Evolutionary conservation across 345 rosid genomes (phyloP).

Genomic region (Hibiscus tridactylites): DNA sequence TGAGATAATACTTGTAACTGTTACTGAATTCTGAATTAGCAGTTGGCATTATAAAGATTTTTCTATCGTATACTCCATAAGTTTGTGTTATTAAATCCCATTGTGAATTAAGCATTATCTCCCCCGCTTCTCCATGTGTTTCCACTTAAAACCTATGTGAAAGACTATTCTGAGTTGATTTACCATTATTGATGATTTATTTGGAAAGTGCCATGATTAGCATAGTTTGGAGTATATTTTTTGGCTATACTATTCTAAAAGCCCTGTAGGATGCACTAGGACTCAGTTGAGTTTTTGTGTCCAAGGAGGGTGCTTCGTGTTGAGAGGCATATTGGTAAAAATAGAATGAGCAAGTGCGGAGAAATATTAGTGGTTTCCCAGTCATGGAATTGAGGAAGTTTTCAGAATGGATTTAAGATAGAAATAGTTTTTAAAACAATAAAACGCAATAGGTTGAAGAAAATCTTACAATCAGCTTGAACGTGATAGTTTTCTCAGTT

Average conservation of each 20-base stretch:
- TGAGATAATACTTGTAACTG: constrained; percentile 5
- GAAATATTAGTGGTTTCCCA: not conserved
- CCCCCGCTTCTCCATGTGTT: not conserved
- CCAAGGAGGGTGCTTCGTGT: not conserved
- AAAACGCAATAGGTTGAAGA: not conserved
- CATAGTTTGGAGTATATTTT: not conserved
- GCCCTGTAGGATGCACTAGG: not conserved
- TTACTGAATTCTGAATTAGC: not conserved
- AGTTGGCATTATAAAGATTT: not conserved
- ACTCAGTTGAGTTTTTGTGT: not conserved
- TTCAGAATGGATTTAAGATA: not conserved
- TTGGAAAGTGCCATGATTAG: not conserved
- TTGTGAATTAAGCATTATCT: not conserved
- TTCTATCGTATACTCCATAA: not conserved
- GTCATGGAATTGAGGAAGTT: not conserved
- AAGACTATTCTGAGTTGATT: not conserved
- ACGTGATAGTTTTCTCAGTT: not conserved
- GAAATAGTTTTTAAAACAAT: not conserved
- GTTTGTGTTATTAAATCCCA: not conserved
- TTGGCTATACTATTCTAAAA: not conserved
- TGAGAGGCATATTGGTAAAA: not conserved
- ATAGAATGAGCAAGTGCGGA: not conserved
- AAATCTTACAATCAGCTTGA: not conserved
- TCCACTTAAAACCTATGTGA: not conserved
- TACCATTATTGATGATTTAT: not conserved